These are phyloP conservation scores for Carex myosuroides DNA, from an alignment of 176 grass and related monocot species.

Conservation along the genomic window DNA sequence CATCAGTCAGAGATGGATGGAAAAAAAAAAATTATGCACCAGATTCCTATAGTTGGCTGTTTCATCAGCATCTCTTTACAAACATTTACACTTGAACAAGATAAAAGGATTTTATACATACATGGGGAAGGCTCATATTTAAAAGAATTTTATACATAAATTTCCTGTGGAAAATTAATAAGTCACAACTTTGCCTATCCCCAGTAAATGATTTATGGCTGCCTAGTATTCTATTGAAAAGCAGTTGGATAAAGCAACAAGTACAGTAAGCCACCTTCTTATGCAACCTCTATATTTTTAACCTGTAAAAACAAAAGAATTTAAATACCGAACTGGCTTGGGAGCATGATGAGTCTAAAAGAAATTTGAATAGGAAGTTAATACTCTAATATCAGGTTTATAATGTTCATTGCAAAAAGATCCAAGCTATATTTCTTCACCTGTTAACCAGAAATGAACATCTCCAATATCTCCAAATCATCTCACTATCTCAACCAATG, in stretches of 20 bases:
- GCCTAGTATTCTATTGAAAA: neutral
- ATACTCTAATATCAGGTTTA: neutral
- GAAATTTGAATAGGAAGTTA: neutral
- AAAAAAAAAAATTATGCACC: neutral
- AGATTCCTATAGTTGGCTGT: neutral
- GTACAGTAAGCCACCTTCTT: neutral
- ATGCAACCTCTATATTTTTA: neutral
- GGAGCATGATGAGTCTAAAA: neutral
- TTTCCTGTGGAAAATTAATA: neutral
- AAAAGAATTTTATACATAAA: neutral
- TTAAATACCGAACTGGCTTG: neutral
- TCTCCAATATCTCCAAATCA: slow-evolving; percentile 20
- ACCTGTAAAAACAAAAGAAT: neutral
- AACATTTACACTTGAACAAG: neutral
- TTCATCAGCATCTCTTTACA: neutral
- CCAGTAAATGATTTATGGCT: neutral
- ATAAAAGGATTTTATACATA: neutral
- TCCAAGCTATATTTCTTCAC: slow-evolving; percentile 3
- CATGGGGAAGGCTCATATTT: neutral
- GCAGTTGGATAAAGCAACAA: neutral
- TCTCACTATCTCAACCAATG: slow-evolving; percentile 68
- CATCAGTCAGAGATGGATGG: neutral
- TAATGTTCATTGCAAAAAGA: neutral
- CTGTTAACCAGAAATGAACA: neutral
- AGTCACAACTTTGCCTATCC: neutral